A percentile compares a stretch with the other conserved stretches of the same genome.
These are phyloP conservation scores for Skeletonema marinoi DNA, from an alignment of 108 stramenopile species.

Conservation along the genomic window DNA sequence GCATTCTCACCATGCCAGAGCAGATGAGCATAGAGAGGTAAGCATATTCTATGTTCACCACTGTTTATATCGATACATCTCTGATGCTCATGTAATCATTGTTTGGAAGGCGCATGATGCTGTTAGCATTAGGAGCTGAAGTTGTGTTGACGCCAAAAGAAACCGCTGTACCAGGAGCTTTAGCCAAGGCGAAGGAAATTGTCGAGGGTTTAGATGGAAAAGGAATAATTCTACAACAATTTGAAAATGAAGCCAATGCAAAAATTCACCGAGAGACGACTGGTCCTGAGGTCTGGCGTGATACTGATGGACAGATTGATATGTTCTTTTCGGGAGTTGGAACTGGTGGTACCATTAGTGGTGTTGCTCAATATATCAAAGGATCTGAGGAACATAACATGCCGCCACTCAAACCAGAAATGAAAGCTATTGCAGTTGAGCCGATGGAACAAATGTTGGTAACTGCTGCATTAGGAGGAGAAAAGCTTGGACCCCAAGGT, in stretches of 20 bases:
- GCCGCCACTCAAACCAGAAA: constrained; percentile 49
- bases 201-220: constrained; percentile 51
- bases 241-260: constrained; percentile 79
- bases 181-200: constrained; percentile 77
- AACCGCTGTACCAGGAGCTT: constrained; percentile 65
- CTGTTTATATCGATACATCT: no score
- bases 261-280: constrained; percentile 78
- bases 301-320: constrained; percentile 66
- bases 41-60: no score
- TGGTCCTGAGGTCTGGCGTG: constrained; percentile 82
- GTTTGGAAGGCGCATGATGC: constrained; percentile 52
- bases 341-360: constrained; percentile 81
- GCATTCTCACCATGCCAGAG: constrained; percentile 93
- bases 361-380: constrained; percentile 76
- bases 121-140: constrained; percentile 64
- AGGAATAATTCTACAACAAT: constrained; percentile 75
- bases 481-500: constrained; percentile 54
- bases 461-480: constrained; percentile 54
- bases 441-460: constrained; percentile 57
- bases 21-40: constrained; percentile 72
- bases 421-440: constrained; percentile 76
- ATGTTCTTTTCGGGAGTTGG: constrained; percentile 74
- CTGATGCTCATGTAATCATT: no score
- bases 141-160: constrained; percentile 80
- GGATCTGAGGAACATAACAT: constrained; percentile 33